A percentile compares a stretch with the other conserved stretches of the same genome.
Evolutionary conservation across 208 protist species (phyloP).

Genomic region (Phytomonas francai): DNA sequence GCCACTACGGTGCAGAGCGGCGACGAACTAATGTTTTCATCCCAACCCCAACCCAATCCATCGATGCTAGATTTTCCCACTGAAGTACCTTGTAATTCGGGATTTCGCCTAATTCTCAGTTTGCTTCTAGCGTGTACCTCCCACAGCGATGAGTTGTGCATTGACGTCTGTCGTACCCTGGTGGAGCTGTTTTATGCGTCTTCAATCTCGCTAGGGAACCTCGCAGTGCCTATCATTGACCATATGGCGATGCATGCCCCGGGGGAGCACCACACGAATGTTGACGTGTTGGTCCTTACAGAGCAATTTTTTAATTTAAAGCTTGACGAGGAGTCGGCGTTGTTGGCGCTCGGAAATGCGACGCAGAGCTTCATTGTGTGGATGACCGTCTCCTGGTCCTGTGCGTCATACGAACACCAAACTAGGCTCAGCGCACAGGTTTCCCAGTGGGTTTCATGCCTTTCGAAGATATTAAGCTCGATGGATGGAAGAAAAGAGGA

Average conservation of each 20-base stretch:
- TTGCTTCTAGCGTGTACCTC: background rate
- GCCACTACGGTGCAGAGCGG: background rate
- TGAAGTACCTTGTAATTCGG: background rate
- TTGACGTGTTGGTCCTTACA: background rate
- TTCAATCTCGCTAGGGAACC: background rate
- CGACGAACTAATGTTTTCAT: background rate
- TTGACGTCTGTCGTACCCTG: background rate
- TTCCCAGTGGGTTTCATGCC: conserved; percentile 16
- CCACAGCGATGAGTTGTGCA: background rate
- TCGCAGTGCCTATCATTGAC: background rate
- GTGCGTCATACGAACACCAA: conserved; percentile 56
- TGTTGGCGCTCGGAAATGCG: conserved; percentile 34
- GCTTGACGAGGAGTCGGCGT: background rate
- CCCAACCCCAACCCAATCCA: background rate
- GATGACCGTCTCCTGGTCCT: conserved; percentile 51
- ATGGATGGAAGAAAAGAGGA: background rate
- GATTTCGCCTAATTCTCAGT: background rate
- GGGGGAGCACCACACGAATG: background rate
- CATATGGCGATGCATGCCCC: background rate
- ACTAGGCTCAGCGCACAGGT: conserved; percentile 20
- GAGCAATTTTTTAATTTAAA: background rate
- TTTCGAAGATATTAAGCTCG: background rate
- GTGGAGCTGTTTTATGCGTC: background rate
- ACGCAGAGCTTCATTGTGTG: conserved; percentile 58
- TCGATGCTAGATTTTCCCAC: background rate